Evolutionary conservation across 768 basidiomycete genomes (phyloP).

Genomic region (Suillus lakei): DNA sequence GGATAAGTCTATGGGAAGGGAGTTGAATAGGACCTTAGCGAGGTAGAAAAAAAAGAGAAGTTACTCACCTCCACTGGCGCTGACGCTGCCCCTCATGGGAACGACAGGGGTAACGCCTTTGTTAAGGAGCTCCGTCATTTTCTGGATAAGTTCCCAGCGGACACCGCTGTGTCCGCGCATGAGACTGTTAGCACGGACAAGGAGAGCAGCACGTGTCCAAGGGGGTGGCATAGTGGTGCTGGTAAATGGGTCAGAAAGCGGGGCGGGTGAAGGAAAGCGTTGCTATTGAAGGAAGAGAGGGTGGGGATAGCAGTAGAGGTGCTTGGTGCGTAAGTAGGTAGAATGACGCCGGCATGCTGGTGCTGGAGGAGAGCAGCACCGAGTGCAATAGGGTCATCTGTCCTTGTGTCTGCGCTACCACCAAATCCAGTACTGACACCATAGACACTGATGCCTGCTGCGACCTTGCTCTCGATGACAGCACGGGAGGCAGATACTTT

Average conservation of each 20-base stretch:
- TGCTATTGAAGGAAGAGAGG: not conserved
- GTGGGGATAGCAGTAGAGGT: constrained; percentile 13
- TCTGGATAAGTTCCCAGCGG: constrained; percentile 78
- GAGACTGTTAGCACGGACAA: constrained; percentile 88
- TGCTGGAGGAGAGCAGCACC: constrained; percentile 87
- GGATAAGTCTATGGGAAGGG: constrained; percentile 57
- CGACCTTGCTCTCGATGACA: constrained; percentile 70
- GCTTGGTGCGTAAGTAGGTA: constrained; percentile 53
- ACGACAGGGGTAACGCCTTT: constrained; percentile 80
- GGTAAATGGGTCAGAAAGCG: constrained; percentile 70
- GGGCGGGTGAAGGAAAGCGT: constrained; percentile 41
- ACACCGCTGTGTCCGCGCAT: constrained; percentile 89
- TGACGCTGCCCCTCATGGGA: constrained; percentile 83
- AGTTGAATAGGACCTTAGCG: constrained; percentile 17
- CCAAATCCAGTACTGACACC: constrained; percentile 88
- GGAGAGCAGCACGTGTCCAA: constrained; percentile 88
- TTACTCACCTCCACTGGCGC: constrained; percentile 74
- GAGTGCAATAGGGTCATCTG: constrained; percentile 71
- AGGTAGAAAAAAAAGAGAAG: not conserved
- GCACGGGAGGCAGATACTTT: constrained; percentile 67
- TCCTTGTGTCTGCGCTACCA: constrained; percentile 87
- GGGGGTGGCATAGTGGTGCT: constrained; percentile 81
- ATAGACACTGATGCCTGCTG: constrained; percentile 72
- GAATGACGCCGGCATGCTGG: constrained; percentile 71
- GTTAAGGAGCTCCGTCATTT: constrained; percentile 73